Conservation (phyloP, 108 stramenopile species). For the Conticribra weissflogii region DNA sequence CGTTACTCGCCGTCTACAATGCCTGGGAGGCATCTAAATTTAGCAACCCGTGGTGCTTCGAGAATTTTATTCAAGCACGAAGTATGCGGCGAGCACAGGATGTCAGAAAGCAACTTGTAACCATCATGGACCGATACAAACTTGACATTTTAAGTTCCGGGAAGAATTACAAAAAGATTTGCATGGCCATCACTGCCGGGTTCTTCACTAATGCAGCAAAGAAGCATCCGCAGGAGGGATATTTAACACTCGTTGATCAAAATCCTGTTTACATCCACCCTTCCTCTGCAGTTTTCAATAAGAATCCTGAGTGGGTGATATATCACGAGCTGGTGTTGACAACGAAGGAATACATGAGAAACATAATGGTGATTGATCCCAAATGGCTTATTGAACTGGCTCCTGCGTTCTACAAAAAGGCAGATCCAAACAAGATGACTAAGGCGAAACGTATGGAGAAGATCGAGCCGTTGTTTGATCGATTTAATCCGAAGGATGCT, state of each 20-base stretch:
- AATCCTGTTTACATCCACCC: conserved; percentile 99
- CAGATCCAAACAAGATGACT: conserved; percentile 96
- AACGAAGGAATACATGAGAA: conserved; percentile 99
- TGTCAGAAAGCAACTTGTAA: conserved; percentile 98
- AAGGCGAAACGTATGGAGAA: conserved; percentile 95
- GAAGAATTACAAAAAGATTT: conserved; percentile 96
- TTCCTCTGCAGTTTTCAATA: conserved; percentile 95
- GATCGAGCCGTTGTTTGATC: conserved; percentile 98
- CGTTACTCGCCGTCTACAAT: conserved; percentile 95
- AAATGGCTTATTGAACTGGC: conserved; percentile 98
- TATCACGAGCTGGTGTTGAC: conserved; percentile 99
- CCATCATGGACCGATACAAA: conserved; percentile 98
- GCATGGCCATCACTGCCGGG: conserved; percentile 96
- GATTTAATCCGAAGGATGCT: conserved; percentile 93
- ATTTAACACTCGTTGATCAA: conserved; percentile 96
- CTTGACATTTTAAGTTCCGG: conserved; percentile 93
- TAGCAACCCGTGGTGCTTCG: conserved; percentile 98
- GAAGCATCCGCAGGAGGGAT: conserved; percentile 99
- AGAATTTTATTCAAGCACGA: conserved; percentile 97
- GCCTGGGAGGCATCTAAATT: conserved; percentile 95
- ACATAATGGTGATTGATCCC: conserved; percentile 98
- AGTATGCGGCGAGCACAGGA: conserved; percentile 98
- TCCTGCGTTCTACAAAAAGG: conserved; percentile 94
- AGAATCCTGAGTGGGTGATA: conserved; percentile 98
- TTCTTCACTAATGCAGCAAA: conserved; percentile 98